These are phyloP conservation scores for Parasarocladium wereldwijsianum DNA, from an alignment of 2,329 filamentous ascomycete genomes.

Conservation along the genomic window DNA sequence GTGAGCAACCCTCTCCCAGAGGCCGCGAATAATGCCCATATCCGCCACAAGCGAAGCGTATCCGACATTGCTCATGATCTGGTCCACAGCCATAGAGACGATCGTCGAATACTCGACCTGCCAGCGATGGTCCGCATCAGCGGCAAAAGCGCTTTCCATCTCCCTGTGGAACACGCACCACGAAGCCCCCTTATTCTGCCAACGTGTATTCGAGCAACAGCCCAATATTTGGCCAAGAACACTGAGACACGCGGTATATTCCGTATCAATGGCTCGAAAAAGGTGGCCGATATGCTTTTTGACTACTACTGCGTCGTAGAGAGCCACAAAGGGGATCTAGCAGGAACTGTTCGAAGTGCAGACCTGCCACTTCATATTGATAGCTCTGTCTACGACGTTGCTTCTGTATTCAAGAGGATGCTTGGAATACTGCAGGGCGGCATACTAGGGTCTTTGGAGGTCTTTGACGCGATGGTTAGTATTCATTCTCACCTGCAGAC, in stretches of 20 bases:
- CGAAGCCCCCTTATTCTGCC: conserved; percentile 43
- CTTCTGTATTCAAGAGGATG: conserved; percentile 52
- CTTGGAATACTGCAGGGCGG: conserved; percentile 48
- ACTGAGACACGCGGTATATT: conserved; percentile 44
- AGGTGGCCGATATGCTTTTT: conserved; percentile 42
- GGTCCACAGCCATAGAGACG: conserved; percentile 26
- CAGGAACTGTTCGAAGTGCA: conserved; percentile 42
- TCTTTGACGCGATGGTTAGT: conserved; percentile 48
- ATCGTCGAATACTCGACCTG: conserved; percentile 34
- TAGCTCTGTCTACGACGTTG: conserved; percentile 47
- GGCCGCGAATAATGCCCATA: conserved; percentile 6
- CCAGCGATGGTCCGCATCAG: conserved; percentile 46
- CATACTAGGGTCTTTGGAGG: conserved; percentile 44
- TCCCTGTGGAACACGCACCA: conserved; percentile 44
- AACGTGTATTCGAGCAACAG: conserved; percentile 51
- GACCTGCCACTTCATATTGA: conserved; percentile 46
- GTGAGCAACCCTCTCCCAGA: conserved; percentile 8
- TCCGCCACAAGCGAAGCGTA: conserved; percentile 32
- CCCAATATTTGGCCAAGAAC: conserved; percentile 47
- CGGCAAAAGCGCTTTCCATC: conserved; percentile 45
- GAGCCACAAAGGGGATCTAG: conserved; percentile 31
- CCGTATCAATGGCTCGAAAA: conserved; percentile 44
- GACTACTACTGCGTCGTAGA: conserved; percentile 44
- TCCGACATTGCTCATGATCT: conserved; percentile 37
- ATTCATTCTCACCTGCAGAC: conserved; percentile 41